Evolutionary conservation across 768 basidiomycete species (phyloP).

Genomic region (Auricularia heimuer): DNA sequence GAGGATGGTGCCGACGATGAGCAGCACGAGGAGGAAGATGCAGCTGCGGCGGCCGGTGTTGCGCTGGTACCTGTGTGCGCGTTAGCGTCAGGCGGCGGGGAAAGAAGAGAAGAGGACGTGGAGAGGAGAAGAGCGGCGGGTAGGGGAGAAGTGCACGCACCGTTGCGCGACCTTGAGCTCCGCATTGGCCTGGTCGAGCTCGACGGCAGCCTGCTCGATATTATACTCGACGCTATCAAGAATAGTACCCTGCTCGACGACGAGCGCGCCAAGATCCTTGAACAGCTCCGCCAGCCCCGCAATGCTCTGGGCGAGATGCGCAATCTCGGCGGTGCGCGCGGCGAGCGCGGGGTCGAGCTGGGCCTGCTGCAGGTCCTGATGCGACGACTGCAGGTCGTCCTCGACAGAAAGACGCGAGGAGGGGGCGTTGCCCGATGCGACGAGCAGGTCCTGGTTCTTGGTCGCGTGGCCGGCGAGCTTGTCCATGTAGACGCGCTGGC

Average conservation of each 20-base stretch:
- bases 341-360: conserved; percentile 33
- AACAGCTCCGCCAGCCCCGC: conserved; percentile 88
- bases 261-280: conserved; percentile 84
- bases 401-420: conserved; percentile 74
- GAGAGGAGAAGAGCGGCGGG: no score
- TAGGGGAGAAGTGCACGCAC: conserved; percentile 32
- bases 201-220: conserved; percentile 80
- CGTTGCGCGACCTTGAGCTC: conserved; percentile 75
- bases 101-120: no score
- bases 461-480: conserved; percentile 96
- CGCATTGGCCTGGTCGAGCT: conserved; percentile 73
- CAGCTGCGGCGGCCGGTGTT: conserved; percentile 88
- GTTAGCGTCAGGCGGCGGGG: background rate
- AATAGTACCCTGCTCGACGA: conserved; percentile 96
- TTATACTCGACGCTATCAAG: conserved; percentile 97
- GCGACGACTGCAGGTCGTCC: conserved; percentile 56
- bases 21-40: conserved; percentile 82
- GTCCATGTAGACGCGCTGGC: conserved; percentile 97
- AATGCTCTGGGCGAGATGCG: conserved; percentile 87
- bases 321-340: conserved; percentile 58
- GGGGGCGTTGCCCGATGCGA: conserved; percentile 83
- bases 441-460: conserved; percentile 89
- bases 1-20: conserved; percentile 81
- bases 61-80: conserved; percentile 67
- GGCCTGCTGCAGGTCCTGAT: conserved; percentile 23